phyloP scores from a whole-genome alignment of 306 rosid genomes.

The Cucurbita moschata region DNA sequence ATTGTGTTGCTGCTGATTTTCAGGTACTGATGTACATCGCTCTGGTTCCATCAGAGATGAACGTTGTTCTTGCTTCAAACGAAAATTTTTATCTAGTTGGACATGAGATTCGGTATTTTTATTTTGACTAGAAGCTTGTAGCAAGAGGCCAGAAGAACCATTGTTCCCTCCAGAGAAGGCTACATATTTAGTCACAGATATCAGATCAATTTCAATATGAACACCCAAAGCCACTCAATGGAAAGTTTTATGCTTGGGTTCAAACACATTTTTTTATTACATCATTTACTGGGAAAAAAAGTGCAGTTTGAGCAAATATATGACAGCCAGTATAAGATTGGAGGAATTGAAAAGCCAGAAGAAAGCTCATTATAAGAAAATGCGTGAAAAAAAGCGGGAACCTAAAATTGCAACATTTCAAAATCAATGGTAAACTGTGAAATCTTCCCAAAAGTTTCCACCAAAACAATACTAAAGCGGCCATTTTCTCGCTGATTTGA shows the following conservation, averaged over 20 bases:
- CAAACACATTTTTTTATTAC: neutral
- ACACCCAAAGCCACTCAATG: neutral
- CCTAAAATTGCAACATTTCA: neutral
- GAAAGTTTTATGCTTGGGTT: neutral
- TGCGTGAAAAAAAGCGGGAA: neutral
- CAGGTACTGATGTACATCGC: constrained; percentile 29
- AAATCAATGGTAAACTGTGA: neutral
- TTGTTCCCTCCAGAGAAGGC: constrained; percentile 41
- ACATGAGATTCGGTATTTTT: constrained; percentile 31
- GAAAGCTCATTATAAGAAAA: neutral
- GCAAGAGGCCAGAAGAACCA: constrained; percentile 36
- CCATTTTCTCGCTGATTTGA: neutral
- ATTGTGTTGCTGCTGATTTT: constrained; percentile 28
- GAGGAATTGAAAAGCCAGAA: neutral
- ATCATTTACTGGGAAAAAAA: neutral
- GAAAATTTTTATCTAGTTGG: constrained; percentile 34
- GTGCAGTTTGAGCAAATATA: neutral
- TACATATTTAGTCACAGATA: constrained; percentile 10
- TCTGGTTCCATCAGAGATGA: constrained; percentile 43
- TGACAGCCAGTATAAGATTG: neutral
- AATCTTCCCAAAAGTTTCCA: neutral
- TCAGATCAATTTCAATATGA: neutral
- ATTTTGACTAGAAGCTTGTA: constrained; percentile 27
- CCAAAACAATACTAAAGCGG: neutral
- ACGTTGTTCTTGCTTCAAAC: constrained; percentile 31